Conservation (phyloP, 139 green algal genomes). For the Deuterostichococcus epilithicus region DNA sequence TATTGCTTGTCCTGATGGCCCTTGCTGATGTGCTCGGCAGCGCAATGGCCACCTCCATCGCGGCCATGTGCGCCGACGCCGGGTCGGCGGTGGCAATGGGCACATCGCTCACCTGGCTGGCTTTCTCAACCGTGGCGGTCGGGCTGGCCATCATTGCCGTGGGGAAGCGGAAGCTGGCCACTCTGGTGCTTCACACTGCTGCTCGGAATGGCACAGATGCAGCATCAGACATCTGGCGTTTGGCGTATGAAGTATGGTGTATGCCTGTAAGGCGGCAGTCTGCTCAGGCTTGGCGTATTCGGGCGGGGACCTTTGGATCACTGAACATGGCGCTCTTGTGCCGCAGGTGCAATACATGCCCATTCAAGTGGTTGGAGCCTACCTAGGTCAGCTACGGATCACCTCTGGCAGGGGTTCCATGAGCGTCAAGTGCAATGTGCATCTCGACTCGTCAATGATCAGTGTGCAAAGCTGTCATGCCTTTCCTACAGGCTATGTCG, state of each 20-base stretch:
- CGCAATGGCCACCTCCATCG: slow-evolving; percentile 47
- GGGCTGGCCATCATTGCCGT: slow-evolving; percentile 26
- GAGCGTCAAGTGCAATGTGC: no score
- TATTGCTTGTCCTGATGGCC: no score
- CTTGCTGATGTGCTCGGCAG: not conserved
- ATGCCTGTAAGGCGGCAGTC: not conserved
- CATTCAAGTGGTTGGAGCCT: slow-evolving; percentile 68
- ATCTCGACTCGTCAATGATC: no score
- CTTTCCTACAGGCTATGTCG: no score
- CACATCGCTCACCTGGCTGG: slow-evolving; percentile 59
- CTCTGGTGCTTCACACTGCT: not conserved
- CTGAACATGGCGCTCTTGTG: slow-evolving; percentile 22
- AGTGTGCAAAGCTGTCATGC: no score
- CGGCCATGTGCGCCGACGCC: slow-evolving; percentile 8
- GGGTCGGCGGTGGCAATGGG: slow-evolving; percentile 33
- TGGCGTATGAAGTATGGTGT: no score
- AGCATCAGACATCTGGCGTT: not conserved
- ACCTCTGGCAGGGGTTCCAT: not conserved
- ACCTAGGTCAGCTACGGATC: slow-evolving; percentile 46
- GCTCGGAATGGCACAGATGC: no score
- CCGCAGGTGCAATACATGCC: slow-evolving; percentile 72
- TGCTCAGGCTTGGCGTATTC: no score
- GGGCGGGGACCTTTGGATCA: no score
- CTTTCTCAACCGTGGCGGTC: slow-evolving; percentile 52
- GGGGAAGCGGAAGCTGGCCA: not conserved